A percentile compares a stretch with the other conserved stretches of the same genome.
phyloP scores from a whole-genome alignment of 2,329 filamentous ascomycete genomes.

The Podosphaera xanthii region DNA sequence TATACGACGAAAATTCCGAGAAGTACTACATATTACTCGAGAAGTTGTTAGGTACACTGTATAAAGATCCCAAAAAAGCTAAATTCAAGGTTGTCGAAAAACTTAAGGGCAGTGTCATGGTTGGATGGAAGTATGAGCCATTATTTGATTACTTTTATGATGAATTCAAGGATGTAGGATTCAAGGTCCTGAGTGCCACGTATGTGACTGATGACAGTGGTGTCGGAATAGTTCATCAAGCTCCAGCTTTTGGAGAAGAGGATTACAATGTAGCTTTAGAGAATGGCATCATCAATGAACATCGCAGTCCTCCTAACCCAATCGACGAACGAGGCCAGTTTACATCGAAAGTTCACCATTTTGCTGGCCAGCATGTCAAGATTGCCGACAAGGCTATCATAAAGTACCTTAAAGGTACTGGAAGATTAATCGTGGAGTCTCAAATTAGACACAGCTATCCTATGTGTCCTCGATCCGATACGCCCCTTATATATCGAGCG shows the following conservation, averaged over 20 bases:
- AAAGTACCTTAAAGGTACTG: constrained; percentile 58
- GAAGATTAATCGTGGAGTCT: constrained; percentile 60
- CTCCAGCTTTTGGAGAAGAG: constrained; percentile 85
- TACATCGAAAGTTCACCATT: constrained; percentile 54
- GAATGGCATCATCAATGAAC: constrained; percentile 53
- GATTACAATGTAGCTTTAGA: constrained; percentile 72
- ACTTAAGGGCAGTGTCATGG: constrained; percentile 62
- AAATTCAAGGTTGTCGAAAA: constrained; percentile 69
- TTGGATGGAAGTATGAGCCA: constrained; percentile 64
- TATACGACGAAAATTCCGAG: constrained; percentile 58
- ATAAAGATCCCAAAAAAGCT: constrained; percentile 89
- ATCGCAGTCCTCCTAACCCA: constrained; percentile 65
- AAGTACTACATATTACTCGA: constrained; percentile 75
- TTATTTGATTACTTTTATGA: constrained; percentile 80
- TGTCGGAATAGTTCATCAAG: constrained; percentile 83
- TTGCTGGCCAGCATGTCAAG: constrained; percentile 74
- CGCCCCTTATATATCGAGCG: constrained; percentile 74
- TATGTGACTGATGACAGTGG: constrained; percentile 82
- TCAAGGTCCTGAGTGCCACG: constrained; percentile 57
- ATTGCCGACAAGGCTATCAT: constrained; percentile 83
- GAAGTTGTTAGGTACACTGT: constrained; percentile 56
- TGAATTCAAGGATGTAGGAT: constrained; percentile 65
- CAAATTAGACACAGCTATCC: constrained; percentile 82
- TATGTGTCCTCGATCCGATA: constrained; percentile 89
- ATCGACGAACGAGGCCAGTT: constrained; percentile 71